These are phyloP conservation scores for Fusarium sp. DNA, from an alignment of 2,329 filamentous ascomycete genomes.

Conservation along the genomic window DNA sequence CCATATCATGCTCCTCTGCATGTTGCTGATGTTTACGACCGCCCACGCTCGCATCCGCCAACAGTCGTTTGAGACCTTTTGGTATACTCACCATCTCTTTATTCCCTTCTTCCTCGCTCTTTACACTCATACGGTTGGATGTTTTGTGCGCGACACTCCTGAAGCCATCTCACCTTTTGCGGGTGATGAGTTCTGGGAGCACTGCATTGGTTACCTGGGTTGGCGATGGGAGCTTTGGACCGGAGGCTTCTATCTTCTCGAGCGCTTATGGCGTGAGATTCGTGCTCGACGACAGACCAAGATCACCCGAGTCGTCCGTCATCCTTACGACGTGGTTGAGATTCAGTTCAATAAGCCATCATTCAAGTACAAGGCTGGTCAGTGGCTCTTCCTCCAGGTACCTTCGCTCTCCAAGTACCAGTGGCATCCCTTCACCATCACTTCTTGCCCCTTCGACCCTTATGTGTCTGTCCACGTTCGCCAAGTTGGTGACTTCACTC, in stretches of 20 bases:
- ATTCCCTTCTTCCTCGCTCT: slow-evolving; percentile 93
- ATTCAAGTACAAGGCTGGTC: slow-evolving; percentile 97
- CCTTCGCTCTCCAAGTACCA: slow-evolving; percentile 89
- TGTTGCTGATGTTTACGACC: slow-evolving; percentile 98
- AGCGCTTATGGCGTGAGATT: slow-evolving; percentile 92
- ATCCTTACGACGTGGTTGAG: slow-evolving; percentile 97
- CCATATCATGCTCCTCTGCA: slow-evolving; percentile 98
- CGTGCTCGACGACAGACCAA: slow-evolving; percentile 85
- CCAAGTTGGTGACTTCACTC: slow-evolving; percentile 96
- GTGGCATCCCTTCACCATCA: slow-evolving; percentile 99
- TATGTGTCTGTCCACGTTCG: slow-evolving; percentile 96
- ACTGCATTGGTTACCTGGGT: slow-evolving; percentile 94
- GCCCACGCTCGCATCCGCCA: slow-evolving; percentile 94
- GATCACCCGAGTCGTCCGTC: slow-evolving; percentile 93
- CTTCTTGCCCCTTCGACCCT: slow-evolving; percentile 94
- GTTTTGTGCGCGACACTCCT: slow-evolving; percentile 89
- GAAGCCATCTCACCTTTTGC: slow-evolving; percentile 85
- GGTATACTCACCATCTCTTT: slow-evolving; percentile 99
- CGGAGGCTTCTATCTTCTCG: slow-evolving; percentile 85
- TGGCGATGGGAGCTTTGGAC: slow-evolving; percentile 97
- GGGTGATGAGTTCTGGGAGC: slow-evolving; percentile 83
- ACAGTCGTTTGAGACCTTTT: slow-evolving; percentile 98
- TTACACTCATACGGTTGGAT: slow-evolving; percentile 95
- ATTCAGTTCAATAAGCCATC: slow-evolving; percentile 97
- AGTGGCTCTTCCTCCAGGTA: slow-evolving; percentile 97